A percentile compares a stretch with the other conserved stretches of the same genome.
Evolutionary conservation across 345 rosid genomes (phyloP).

Genomic region (Citrus mangshanensis): DNA sequence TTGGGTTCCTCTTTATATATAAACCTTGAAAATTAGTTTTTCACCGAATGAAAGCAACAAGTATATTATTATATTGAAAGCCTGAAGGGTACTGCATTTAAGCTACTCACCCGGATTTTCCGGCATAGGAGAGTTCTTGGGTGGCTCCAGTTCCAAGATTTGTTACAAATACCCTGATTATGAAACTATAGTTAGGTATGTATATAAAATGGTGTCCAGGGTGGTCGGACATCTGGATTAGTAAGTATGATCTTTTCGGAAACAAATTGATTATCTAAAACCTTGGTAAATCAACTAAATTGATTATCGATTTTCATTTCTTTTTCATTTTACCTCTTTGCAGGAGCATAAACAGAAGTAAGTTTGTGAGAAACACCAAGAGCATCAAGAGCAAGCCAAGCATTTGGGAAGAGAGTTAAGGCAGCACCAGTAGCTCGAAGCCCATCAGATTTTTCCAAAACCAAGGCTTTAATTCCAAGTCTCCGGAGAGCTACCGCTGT

Average conservation of each 20-base stretch:
- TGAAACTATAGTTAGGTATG: not conserved
- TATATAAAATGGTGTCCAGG: no score
- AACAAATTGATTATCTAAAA: no score
- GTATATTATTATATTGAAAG: no score
- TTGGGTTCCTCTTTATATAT: no score
- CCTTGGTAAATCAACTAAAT: no score
- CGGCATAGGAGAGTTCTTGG: not conserved
- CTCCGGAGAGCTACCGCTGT: conserved; percentile 34
- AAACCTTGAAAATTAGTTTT: no score
- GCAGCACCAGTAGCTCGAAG: conserved; percentile 32
- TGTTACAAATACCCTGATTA: not conserved
- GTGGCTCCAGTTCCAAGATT: not conserved
- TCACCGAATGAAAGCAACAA: no score
- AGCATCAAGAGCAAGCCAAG: conserved; percentile 40
- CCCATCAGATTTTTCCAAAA: conserved; percentile 29
- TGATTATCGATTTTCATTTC: not conserved
- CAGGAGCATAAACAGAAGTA: conserved; percentile 17
- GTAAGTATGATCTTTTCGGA: no score
- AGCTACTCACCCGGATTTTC: not conserved
- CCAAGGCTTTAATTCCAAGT: conserved; percentile 27
- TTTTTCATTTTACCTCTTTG: not conserved
- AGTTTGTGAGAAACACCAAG: conserved; percentile 41
- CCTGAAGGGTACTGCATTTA: not conserved
- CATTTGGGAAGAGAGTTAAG: conserved; percentile 30
- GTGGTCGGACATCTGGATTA: no score